phyloP scores from a whole-genome alignment of 345 rosid genomes.

The Adansonia digitata region DNA sequence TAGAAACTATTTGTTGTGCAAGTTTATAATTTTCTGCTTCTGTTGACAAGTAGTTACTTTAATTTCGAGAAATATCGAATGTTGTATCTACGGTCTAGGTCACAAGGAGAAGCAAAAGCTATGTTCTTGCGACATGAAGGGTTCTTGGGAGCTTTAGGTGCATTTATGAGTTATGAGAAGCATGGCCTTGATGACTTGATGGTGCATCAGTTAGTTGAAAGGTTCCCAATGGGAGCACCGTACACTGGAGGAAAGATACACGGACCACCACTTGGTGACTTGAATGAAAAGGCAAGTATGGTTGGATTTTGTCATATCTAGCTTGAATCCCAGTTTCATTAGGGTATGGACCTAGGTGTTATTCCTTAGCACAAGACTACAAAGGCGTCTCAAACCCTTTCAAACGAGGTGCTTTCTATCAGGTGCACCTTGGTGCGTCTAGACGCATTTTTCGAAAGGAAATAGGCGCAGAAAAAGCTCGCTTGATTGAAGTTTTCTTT shows the following conservation, averaged over 20 bases:
- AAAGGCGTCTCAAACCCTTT: too few species aligned
- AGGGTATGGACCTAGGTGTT: too few species aligned
- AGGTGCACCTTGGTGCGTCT: too few species aligned
- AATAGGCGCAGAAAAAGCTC: too few species aligned
- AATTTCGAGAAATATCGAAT: slow-evolving; percentile 7
- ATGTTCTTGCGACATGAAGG: slow-evolving; percentile 99
- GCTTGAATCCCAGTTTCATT: too few species aligned
- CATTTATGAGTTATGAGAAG: slow-evolving; percentile 98
- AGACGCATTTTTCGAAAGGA: too few species aligned
- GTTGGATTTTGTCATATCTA: not conserved
- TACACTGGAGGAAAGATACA: slow-evolving; percentile 95
- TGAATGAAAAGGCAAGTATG: slow-evolving; percentile 86
- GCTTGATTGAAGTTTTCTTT: too few species aligned
- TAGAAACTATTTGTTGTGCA: not conserved
- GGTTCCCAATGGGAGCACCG: slow-evolving; percentile 99
- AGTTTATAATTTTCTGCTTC: not conserved
- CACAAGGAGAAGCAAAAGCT: slow-evolving; percentile 89
- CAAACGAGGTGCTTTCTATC: too few species aligned
- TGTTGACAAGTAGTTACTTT: not conserved
- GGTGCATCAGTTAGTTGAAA: slow-evolving; percentile 98
- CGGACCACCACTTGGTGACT: slow-evolving; percentile 93
- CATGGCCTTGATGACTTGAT: slow-evolving; percentile 96
- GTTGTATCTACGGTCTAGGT: slow-evolving; percentile 46
- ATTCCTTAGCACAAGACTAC: too few species aligned
- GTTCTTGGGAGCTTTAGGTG: slow-evolving; percentile 92